Evolutionary conservation across 2,329 filamentous ascomycete genomes (phyloP).

Genomic region (Stagonosporopsis vannaccii): DNA sequence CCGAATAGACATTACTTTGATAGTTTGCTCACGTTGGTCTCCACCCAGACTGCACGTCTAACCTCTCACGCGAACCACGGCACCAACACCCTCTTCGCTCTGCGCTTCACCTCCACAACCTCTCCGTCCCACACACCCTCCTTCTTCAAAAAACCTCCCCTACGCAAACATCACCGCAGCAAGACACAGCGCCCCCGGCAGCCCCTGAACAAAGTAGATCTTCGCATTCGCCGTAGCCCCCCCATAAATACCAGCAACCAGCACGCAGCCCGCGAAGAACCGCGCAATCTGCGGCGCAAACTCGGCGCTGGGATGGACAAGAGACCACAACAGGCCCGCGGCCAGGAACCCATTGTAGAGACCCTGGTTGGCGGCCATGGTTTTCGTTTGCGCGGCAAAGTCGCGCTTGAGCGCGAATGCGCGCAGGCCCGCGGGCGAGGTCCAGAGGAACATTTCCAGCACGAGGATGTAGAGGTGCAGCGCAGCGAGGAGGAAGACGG

Average conservation of each 20-base stretch:
- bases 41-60: no score
- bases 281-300: background rate
- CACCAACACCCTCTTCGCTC: no score
- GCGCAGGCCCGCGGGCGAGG: background rate
- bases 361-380: slow-evolving; percentile 7
- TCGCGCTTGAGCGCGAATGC: slow-evolving; percentile 1
- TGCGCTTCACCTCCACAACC: no score
- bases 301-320: background rate
- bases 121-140: no score
- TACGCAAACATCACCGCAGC: background rate
- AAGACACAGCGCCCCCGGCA: slow-evolving; percentile 3
- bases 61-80: no score
- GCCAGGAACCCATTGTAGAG: slow-evolving; percentile 7
- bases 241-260: slow-evolving; percentile 6
- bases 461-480: slow-evolving; percentile 7
- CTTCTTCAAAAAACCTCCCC: background rate
- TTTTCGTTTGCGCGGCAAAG: slow-evolving; percentile 1
- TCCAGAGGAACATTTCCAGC: slow-evolving; percentile 9
- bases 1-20: no score
- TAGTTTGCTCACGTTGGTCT: no score
- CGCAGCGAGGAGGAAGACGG: slow-evolving; percentile 3
- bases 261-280: slow-evolving; percentile 5
- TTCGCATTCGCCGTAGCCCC: background rate
- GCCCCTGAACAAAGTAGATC: slow-evolving; percentile 3
- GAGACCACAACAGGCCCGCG: background rate